Percentiles rank a stretch among this genome's conserved stretches.
Evolutionary conservation across 2,329 filamentous ascomycete species (phyloP).

Genomic region (Pezicula neosporulosa): DNA sequence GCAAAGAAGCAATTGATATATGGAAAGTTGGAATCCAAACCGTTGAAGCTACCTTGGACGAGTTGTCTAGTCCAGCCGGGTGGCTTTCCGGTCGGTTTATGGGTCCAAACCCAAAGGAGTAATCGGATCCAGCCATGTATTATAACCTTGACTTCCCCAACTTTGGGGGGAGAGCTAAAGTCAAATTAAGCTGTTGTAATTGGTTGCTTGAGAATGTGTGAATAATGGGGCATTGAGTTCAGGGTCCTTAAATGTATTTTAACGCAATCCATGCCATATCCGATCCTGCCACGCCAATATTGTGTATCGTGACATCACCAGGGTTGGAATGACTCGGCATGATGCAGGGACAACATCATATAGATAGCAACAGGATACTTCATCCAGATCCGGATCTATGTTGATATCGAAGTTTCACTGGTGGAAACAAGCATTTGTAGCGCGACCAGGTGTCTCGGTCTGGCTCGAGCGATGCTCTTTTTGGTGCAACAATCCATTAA

Average conservation of each 20-base stretch:
- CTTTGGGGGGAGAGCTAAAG: too few species aligned
- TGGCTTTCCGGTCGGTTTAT: neutral
- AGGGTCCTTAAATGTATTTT: too few species aligned
- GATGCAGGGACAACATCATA: too few species aligned
- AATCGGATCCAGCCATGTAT: neutral
- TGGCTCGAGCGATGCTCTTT: neutral
- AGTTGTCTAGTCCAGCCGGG: neutral
- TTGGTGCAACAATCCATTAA: neutral
- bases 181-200: too few species aligned
- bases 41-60: neutral
- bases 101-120: neutral
- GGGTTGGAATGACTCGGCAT: too few species aligned
- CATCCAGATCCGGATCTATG: neutral
- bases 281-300: too few species aligned
- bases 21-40: neutral
- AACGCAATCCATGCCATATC: too few species aligned
- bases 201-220: too few species aligned
- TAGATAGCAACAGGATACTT: neutral
- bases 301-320: too few species aligned
- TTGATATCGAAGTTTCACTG: neutral
- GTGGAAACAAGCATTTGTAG: neutral
- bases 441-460: neutral
- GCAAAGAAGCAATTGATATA: neutral
- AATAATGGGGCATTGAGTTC: too few species aligned
- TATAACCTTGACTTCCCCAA: too few species aligned